Evolutionary conservation across 306 rosid species (phyloP).

Genomic region (Argentina anserina): DNA sequence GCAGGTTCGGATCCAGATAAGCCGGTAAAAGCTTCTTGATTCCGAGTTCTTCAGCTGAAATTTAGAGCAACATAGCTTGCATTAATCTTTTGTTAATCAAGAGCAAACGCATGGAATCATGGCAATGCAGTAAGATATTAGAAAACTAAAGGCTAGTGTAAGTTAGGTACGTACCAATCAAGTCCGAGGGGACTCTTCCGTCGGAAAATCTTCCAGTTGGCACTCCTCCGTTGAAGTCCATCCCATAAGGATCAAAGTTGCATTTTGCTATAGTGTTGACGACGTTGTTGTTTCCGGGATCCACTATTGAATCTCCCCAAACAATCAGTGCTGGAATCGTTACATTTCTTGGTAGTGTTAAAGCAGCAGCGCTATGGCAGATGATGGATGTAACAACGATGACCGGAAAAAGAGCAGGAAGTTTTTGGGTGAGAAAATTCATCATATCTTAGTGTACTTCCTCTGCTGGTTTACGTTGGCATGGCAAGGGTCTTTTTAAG

Average conservation of each 20-base stretch:
- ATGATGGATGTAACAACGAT: conserved; percentile 11
- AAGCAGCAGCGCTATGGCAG: conserved; percentile 3
- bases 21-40: conserved; percentile 57
- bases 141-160: neutral
- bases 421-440: conserved; percentile 13
- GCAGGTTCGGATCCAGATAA: conserved; percentile 51
- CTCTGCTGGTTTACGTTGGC: neutral
- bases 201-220: conserved; percentile 74
- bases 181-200: conserved; percentile 59
- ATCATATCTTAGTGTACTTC: neutral
- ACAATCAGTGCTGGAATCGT: conserved; percentile 54
- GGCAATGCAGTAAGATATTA: neutral
- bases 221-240: conserved; percentile 42
- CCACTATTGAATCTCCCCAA: conserved; percentile 76
- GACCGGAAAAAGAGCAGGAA: conserved; percentile 6
- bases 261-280: conserved; percentile 44
- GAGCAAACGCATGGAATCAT: neutral
- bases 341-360: conserved; percentile 31
- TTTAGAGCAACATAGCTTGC: neutral
- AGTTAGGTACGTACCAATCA: conserved; percentile 31
- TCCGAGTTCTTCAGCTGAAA: conserved; percentile 52
- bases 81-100: neutral
- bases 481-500: neutral
- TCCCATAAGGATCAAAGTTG: conserved; percentile 69
- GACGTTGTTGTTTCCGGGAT: conserved; percentile 65